Evolutionary conservation across 768 basidiomycete genomes (phyloP).

Genomic region (Tylopilus subfusipes): DNA sequence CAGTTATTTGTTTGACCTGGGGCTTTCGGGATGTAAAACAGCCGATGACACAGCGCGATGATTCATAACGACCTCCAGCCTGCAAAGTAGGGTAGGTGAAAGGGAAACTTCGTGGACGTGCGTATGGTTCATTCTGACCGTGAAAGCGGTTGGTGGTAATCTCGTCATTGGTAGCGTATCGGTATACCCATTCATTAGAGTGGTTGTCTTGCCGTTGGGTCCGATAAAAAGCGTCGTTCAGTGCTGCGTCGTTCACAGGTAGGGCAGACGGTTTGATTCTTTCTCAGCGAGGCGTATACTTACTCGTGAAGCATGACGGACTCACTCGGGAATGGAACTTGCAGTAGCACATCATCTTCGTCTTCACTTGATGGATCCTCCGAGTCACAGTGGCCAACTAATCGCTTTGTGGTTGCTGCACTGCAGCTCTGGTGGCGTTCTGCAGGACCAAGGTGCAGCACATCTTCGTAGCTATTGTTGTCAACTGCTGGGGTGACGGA

Average conservation of each 20-base stretch:
- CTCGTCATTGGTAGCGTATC: constrained; percentile 32
- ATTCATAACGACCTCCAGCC: constrained; percentile 1
- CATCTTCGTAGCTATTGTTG: not conserved
- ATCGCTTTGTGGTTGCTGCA: not conserved
- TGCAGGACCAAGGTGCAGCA: not conserved
- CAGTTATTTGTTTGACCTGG: not conserved
- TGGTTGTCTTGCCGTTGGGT: not conserved
- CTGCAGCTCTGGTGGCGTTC: not conserved
- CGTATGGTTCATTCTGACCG: constrained; percentile 15
- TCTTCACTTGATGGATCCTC: constrained; percentile 13
- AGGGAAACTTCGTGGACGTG: not conserved
- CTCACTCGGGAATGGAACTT: constrained; percentile 28
- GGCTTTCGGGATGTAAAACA: not conserved
- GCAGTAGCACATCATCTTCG: constrained; percentile 13
- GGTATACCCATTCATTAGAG: constrained; percentile 26
- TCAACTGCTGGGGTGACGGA: not conserved
- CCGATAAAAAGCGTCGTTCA: constrained; percentile 22
- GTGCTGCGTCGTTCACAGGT: constrained; percentile 6
- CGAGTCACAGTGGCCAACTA: not conserved
- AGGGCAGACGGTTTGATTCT: not conserved
- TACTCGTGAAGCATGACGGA: not conserved
- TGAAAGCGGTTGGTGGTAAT: constrained; percentile 26
- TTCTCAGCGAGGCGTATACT: constrained; percentile 2
- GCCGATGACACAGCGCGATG: constrained; percentile 9
- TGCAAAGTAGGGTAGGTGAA: not conserved